Conservation (phyloP, 192 early-diverging fungal genomes). For the Haplosporangium gracile region DNA sequence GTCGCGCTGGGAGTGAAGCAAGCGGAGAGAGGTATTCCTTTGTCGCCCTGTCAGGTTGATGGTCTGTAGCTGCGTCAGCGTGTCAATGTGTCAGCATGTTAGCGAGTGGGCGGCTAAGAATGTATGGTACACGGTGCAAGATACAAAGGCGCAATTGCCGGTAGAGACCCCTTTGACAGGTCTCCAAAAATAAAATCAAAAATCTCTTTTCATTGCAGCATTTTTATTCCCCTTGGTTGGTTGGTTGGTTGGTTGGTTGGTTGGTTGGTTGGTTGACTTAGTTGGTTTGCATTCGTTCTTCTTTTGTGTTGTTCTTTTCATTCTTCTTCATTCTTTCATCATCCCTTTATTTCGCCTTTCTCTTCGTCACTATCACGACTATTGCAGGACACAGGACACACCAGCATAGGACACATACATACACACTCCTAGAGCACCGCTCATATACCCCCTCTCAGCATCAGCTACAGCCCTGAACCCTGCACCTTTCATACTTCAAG, state of each 20-base stretch:
- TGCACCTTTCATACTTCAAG: neutral
- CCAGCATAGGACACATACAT: neutral
- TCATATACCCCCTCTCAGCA: neutral
- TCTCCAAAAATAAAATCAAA: neutral
- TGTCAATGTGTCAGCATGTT: too few relatives aligned
- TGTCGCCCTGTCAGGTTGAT: neutral
- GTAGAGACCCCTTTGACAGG: neutral
- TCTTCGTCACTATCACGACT: neutral
- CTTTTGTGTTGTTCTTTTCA: neutral
- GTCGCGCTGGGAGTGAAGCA: slow-evolving; percentile 40
- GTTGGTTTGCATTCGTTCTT: neutral
- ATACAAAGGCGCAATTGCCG: neutral
- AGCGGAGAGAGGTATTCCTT: neutral
- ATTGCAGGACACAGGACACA: neutral
- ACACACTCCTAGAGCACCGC: neutral
- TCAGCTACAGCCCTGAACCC: neutral
- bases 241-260: neutral
- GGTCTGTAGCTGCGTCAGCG: neutral
- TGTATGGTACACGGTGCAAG: neutral
- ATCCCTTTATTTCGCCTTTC: neutral
- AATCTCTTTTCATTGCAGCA: too few relatives aligned
- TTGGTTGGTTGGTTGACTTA: neutral
- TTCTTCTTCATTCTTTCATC: neutral
- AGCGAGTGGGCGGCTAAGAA: too few relatives aligned
- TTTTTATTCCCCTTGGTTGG: neutral